phyloP scores from a whole-genome alignment of 176 grass and related monocot genomes.

The Oryza coarctata region DNA sequence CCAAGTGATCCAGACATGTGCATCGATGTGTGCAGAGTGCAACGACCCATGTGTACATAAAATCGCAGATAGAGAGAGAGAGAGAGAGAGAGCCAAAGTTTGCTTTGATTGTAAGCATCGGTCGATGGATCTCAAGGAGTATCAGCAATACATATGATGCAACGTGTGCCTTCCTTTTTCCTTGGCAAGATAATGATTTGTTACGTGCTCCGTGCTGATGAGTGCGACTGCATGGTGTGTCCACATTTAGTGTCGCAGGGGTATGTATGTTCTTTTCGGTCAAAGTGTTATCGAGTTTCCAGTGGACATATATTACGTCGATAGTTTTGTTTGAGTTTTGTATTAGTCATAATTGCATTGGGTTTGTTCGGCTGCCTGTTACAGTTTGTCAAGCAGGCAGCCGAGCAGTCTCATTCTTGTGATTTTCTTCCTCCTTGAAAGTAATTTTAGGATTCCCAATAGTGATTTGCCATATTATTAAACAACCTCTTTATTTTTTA shows the following conservation, averaged over 20 bases:
- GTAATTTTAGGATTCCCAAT: too few species aligned
- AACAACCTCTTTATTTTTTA: too few species aligned
- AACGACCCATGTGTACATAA: background rate
- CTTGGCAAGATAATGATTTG: background rate
- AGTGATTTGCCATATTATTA: too few species aligned
- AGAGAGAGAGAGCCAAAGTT: background rate
- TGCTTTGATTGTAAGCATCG: constrained; percentile 17
- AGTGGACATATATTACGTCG: background rate
- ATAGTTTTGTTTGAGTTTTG: background rate
- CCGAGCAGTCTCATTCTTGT: too few species aligned
- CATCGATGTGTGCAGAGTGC: background rate
- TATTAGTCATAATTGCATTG: too few species aligned
- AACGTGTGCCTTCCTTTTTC: background rate
- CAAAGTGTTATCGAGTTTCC: background rate
- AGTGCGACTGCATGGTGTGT: background rate
- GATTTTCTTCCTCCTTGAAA: too few species aligned
- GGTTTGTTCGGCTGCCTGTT: too few species aligned
- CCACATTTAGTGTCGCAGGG: background rate
- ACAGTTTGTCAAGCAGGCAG: too few species aligned
- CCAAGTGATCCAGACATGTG: background rate
- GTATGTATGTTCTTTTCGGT: background rate
- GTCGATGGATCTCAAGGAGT: background rate
- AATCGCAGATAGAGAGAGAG: background rate
- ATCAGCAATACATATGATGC: constrained; percentile 4
- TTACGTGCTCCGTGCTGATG: background rate